Conservation (phyloP, 2,329 filamentous ascomycete genomes). For the Phaeosphaeria sp. region DNA sequence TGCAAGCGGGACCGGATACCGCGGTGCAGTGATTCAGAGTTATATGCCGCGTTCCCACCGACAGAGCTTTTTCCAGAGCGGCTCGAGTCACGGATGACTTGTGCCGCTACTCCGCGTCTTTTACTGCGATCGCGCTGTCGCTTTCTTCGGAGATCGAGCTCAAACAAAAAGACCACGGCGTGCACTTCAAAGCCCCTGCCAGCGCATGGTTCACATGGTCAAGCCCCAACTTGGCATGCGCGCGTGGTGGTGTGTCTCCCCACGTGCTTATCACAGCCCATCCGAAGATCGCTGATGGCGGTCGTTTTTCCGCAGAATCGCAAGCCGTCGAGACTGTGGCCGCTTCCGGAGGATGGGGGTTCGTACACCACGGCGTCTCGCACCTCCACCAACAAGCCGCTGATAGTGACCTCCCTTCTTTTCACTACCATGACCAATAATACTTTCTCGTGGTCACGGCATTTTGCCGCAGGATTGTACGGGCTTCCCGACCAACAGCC, state of each 20-base stretch:
- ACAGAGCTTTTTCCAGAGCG: not conserved
- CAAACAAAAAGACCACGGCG: conserved; percentile 22
- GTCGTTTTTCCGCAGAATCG: conserved; percentile 14
- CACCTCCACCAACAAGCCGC: conserved; percentile 1
- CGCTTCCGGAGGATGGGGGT: conserved; percentile 14
- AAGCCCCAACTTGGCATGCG: conserved; percentile 33
- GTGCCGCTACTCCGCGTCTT: conserved; percentile 1
- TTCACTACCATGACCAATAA: conserved; percentile 12
- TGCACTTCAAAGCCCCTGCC: conserved; percentile 24
- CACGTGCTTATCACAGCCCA: conserved; percentile 46
- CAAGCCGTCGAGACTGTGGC: conserved; percentile 12
- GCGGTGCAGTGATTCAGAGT: not conserved
- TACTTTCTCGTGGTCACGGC: not conserved
- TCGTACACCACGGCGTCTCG: not conserved
- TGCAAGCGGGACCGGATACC: not conserved
- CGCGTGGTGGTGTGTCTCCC: conserved; percentile 28
- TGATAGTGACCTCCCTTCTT: not conserved
- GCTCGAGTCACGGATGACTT: not conserved
- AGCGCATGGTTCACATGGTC: conserved; percentile 39
- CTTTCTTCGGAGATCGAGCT: conserved; percentile 11
- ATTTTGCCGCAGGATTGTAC: conserved; percentile 20
- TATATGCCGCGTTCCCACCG: not conserved
- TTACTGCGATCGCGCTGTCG: conserved; percentile 6
- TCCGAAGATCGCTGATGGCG: conserved; percentile 30
- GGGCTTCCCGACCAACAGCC: conserved; percentile 13